Evolutionary conservation across 495 filamentous ascomycete genomes (phyloP).

Genomic region (Lophium mytilinum): DNA sequence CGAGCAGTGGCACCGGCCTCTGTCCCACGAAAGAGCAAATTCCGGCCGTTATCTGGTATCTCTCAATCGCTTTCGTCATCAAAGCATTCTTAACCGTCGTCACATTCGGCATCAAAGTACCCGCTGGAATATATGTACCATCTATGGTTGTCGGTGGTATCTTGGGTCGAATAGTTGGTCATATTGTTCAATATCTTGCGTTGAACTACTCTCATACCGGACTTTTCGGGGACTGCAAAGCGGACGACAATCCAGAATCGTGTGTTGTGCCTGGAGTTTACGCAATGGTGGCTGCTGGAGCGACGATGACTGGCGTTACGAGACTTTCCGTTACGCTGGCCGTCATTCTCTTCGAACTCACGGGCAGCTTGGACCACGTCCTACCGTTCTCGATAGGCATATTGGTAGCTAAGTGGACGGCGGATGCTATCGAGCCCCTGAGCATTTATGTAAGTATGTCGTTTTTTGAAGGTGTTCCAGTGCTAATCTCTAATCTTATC

Average conservation of each 20-base stretch:
- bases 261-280: slow-evolving; percentile 96
- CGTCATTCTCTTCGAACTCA: slow-evolving; percentile 93
- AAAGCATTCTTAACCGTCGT: slow-evolving; percentile 82
- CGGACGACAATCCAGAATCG: slow-evolving; percentile 57
- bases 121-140: slow-evolving; percentile 93
- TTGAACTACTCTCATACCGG: slow-evolving; percentile 60
- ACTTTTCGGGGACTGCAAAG: slow-evolving; percentile 67
- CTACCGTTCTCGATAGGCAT: slow-evolving; percentile 89
- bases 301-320: slow-evolving; percentile 97
- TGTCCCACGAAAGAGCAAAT: slow-evolving; percentile 75
- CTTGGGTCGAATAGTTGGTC: slow-evolving; percentile 82
- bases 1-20: slow-evolving; percentile 52
- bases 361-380: slow-evolving; percentile 88
- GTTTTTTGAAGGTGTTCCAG: neutral
- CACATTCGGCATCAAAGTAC: slow-evolving; percentile 91
- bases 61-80: slow-evolving; percentile 75
- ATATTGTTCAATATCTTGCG: slow-evolving; percentile 75
- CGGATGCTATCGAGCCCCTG: slow-evolving; percentile 86
- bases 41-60: slow-evolving; percentile 55
- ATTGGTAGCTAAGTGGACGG: slow-evolving; percentile 94
- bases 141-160: slow-evolving; percentile 97
- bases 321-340: slow-evolving; percentile 87
- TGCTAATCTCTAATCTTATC: neutral
- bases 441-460: slow-evolving; percentile 70
- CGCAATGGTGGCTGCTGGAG: slow-evolving; percentile 86